A percentile compares a stretch with the other conserved stretches of the same genome.
These are phyloP conservation scores for Blechomonas ayalai DNA, from an alignment of 208 protist species.

Conservation along the genomic window DNA sequence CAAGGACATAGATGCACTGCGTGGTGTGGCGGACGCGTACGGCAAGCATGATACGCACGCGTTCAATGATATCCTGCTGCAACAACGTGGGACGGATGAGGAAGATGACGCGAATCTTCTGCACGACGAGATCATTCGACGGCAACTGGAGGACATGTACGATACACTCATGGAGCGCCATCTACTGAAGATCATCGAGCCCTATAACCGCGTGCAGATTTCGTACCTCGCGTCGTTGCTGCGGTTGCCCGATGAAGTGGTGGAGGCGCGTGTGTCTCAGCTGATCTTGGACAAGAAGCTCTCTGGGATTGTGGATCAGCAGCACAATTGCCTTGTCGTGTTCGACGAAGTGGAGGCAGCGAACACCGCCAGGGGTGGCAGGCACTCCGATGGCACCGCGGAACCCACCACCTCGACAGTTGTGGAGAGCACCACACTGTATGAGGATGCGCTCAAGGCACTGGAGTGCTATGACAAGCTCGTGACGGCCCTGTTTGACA, in stretches of 20 bases:
- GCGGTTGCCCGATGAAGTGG: slow-evolving; percentile 59
- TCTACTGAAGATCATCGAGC: slow-evolving; percentile 93
- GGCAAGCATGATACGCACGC: slow-evolving; percentile 89
- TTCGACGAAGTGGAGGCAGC: slow-evolving; percentile 75
- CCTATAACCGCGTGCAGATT: slow-evolving; percentile 96
- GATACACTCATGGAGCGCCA: slow-evolving; percentile 95
- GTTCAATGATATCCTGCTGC: slow-evolving; percentile 83
- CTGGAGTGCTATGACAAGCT: slow-evolving; percentile 71
- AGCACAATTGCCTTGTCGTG: slow-evolving; percentile 88
- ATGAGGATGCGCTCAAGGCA: slow-evolving; percentile 61
- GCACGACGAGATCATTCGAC: slow-evolving; percentile 85
- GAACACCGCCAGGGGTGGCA: neutral
- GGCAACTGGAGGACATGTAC: slow-evolving; percentile 93
- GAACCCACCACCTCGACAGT: slow-evolving; percentile 9
- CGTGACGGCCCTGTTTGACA: slow-evolving; percentile 86
- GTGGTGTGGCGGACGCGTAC: slow-evolving; percentile 92
- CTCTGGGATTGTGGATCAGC: slow-evolving; percentile 88
- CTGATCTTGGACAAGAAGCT: slow-evolving; percentile 99
- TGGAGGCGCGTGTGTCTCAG: slow-evolving; percentile 92
- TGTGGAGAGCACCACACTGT: slow-evolving; percentile 36
- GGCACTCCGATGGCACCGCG: slow-evolving; percentile 38
- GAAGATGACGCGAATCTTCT: slow-evolving; percentile 51
- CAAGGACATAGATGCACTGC: slow-evolving; percentile 90
- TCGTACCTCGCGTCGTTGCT: slow-evolving; percentile 91
- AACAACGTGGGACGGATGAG: slow-evolving; percentile 14